Evolutionary conservation across 1,284 basidiomycete genomes (phyloP).

Genomic region (Sporisorium scitamineum): DNA sequence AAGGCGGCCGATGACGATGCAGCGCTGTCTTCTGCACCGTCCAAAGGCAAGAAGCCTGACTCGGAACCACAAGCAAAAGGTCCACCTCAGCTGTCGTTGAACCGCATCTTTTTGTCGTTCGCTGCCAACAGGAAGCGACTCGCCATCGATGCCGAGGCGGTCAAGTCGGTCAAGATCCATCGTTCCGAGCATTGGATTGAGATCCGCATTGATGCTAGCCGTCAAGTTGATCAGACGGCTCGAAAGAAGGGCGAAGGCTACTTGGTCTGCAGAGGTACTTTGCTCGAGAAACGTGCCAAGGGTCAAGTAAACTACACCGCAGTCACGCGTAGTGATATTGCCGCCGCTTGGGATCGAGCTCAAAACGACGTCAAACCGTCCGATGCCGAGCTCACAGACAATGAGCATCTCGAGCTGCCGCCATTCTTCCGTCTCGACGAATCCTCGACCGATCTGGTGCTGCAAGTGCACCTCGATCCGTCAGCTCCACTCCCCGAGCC

Average conservation of each 20-base stretch:
- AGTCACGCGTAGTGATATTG: slow-evolving; percentile 39
- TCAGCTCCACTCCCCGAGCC: slow-evolving; percentile 85
- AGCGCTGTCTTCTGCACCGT: no score
- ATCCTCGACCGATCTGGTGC: slow-evolving; percentile 11
- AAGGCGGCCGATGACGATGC: neutral
- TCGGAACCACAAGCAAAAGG: slow-evolving; percentile 23
- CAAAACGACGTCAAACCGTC: neutral
- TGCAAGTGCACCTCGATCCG: slow-evolving; percentile 76
- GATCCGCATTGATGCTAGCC: slow-evolving; percentile 73
- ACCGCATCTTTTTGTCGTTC: slow-evolving; percentile 87
- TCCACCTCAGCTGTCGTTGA: slow-evolving; percentile 69
- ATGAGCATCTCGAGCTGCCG: slow-evolving; percentile 26
- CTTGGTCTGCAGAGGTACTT: slow-evolving; percentile 75
- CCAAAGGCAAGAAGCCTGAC: slow-evolving; percentile 2
- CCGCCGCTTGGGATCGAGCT: slow-evolving; percentile 29
- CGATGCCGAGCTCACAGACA: neutral
- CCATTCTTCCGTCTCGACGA: slow-evolving; percentile 34
- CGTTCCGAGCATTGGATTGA: slow-evolving; percentile 87
- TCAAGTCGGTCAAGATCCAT: slow-evolving; percentile 83
- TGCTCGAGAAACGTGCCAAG: slow-evolving; percentile 67
- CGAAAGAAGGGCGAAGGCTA: slow-evolving; percentile 73
- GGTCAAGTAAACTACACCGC: slow-evolving; percentile 45
- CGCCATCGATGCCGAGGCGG: slow-evolving; percentile 87
- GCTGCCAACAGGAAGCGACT: slow-evolving; percentile 86
- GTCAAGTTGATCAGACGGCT: neutral